Percentiles rank a stretch among this genome's conserved stretches.
These are phyloP conservation scores for Leccinum variabile DNA, from an alignment of 1,284 basidiomycete genomes.

Conservation along the genomic window DNA sequence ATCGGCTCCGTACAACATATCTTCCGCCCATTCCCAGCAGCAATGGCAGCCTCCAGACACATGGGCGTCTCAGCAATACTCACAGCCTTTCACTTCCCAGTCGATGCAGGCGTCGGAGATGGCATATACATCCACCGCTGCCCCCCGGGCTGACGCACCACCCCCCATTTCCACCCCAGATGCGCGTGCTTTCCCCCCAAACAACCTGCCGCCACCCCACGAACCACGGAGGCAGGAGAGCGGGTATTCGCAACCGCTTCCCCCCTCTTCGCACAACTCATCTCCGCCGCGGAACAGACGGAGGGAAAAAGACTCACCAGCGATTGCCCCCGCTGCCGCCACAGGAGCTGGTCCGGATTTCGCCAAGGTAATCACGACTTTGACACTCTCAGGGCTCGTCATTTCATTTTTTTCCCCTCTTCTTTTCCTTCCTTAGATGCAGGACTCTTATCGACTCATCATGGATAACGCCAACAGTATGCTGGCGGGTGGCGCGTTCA, in stretches of 20 bases:
- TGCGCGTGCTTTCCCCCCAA: constrained; percentile 29
- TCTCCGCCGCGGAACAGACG: constrained; percentile 35
- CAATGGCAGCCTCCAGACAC: constrained; percentile 36
- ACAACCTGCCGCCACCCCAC: constrained; percentile 23
- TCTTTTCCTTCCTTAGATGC: constrained; percentile 35
- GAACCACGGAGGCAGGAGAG: constrained; percentile 38
- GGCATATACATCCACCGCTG: constrained; percentile 36
- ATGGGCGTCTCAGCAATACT: constrained; percentile 38
- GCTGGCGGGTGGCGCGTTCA: constrained; percentile 27
- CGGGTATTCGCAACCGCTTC: constrained; percentile 32
- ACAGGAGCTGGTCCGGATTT: constrained; percentile 46
- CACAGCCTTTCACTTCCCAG: constrained; percentile 33
- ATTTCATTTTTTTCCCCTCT: constrained; percentile 6
- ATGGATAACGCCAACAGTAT: constrained; percentile 41
- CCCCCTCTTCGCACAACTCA: constrained; percentile 29
- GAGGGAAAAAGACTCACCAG: constrained; percentile 40
- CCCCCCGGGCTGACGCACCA: constrained; percentile 20
- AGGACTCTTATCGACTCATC: constrained; percentile 48
- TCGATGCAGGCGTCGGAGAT: constrained; percentile 29
- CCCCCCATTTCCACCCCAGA: constrained; percentile 30
- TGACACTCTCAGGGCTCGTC: constrained; percentile 7
- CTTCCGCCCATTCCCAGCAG: constrained; percentile 35
- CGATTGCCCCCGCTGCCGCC: constrained; percentile 22
- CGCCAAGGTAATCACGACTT: constrained; percentile 42
- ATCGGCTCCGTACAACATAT: constrained; percentile 29